Evolutionary conservation across 768 basidiomycete species (phyloP), one percentile per base, ranked within the genome.

Genomic region (Hypsizygus marmoreus): DNA sequence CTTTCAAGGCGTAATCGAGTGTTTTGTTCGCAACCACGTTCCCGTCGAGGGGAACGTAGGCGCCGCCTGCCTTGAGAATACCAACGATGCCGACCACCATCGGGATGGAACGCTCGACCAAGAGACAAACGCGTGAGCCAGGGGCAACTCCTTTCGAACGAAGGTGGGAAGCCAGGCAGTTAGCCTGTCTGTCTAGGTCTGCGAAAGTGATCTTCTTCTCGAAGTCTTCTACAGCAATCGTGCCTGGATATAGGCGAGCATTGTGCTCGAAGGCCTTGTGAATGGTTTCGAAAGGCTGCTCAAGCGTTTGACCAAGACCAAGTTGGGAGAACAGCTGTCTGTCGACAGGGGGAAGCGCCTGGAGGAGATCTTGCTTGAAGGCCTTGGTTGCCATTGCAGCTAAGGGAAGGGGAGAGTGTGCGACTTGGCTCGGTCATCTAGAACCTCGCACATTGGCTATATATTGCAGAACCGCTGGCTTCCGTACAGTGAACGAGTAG

Each of bases 41-140:
- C 8, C 78, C 80, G 54, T 83, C 81, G 38, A 80, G 61, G 4
- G 80, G 81, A 17, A 81, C 74, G 51, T 83, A 83, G 2, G 78
- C 73, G 10, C 68, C 80, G 4, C 80, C 80, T 9, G 79, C 74
- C 54, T 82, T 81, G 33, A 83, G 69, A 17, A 77, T 66, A 16
- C 74, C 77, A 13, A 81, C 56, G 42, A 83, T 77, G 4, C 73
- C 80, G 23, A 80, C 60, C 25, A 80, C 68, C 73, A 81, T 76
- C 10, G 61, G 50, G 30, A 82, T 75, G 17, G 75, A 79, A 17
- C 80, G 74, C 47, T 78, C 76, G 5, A 75, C 71, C 10, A 83
- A 68, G 22, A 81, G 62, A 47, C 77, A 78, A 32, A 83, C 74
- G 7, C 79, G 75, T 31, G 74, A 69, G 25, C 74, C 76, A 5